Conservation (phyloP, 371 early-diverging fungal species). For the Haplosporangium sp. region DNA sequence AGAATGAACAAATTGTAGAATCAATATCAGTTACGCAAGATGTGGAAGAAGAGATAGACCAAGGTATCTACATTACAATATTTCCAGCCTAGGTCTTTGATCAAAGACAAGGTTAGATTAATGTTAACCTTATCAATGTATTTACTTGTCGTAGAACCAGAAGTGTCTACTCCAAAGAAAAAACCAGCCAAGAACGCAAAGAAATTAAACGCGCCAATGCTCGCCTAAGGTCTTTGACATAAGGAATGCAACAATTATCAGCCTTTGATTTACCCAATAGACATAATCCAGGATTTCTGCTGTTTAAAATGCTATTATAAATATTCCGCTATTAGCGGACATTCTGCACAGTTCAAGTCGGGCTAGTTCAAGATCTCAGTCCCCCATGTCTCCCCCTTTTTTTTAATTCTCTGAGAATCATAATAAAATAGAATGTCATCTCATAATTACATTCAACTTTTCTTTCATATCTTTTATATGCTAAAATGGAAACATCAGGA, state of each 20-base stretch:
- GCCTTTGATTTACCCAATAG: background rate
- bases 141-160: background rate
- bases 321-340: background rate
- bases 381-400: background rate
- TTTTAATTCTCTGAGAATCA: background rate
- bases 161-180: background rate
- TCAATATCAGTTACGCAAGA: background rate
- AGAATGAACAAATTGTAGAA: background rate
- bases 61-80: background rate
- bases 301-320: background rate
- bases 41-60: background rate
- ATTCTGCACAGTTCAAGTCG: background rate
- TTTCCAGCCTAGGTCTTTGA: background rate
- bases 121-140: background rate
- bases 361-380: background rate
- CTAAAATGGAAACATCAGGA: constrained; percentile 35
- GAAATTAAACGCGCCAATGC: constrained; percentile 31
- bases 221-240: constrained; percentile 24
- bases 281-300: no score
- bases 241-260: background rate
- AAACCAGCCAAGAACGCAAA: constrained; percentile 9
- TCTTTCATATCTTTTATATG: background rate
- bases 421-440: background rate
- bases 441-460: background rate
- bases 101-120: background rate